Evolutionary conservation across 495 filamentous ascomycete genomes (phyloP).

Genomic region (Cairneyella variabilis): DNA sequence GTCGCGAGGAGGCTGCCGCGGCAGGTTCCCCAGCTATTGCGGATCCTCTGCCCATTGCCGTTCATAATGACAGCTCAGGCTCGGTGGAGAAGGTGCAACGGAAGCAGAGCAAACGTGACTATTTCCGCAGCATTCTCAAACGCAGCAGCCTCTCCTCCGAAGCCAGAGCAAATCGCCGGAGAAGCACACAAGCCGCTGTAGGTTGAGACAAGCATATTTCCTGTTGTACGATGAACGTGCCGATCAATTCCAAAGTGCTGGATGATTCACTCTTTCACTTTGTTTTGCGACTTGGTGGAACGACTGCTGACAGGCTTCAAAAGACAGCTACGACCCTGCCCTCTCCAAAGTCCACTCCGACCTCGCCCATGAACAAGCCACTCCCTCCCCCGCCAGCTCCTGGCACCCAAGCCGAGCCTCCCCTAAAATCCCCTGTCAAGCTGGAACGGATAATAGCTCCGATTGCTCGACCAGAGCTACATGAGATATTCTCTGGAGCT

Average conservation of each 20-base stretch:
- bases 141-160: slow-evolving; percentile 27
- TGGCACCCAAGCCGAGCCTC: slow-evolving; percentile 1
- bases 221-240: neutral
- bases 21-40: neutral
- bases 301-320: neutral
- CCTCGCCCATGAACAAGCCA: slow-evolving; percentile 40
- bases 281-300: neutral
- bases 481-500: slow-evolving; percentile 71
- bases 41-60: no score
- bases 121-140: slow-evolving; percentile 32
- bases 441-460: slow-evolving; percentile 50
- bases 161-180: slow-evolving; percentile 23
- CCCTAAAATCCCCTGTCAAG: slow-evolving; percentile 35
- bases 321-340: neutral
- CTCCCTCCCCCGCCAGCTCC: slow-evolving; percentile 47
- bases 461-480: slow-evolving; percentile 58
- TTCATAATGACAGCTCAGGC: neutral
- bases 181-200: slow-evolving; percentile 26
- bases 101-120: slow-evolving; percentile 31
- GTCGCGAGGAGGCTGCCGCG: slow-evolving; percentile 2
- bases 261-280: neutral
- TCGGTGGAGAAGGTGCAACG: slow-evolving; percentile 25
- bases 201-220: neutral
- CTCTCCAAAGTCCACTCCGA: slow-evolving; percentile 6
- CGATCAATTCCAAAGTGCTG: neutral